These are phyloP conservation scores for Rhodotorula kratochvilovae DNA, from an alignment of 768 basidiomycete genomes.

Conservation along the genomic window DNA sequence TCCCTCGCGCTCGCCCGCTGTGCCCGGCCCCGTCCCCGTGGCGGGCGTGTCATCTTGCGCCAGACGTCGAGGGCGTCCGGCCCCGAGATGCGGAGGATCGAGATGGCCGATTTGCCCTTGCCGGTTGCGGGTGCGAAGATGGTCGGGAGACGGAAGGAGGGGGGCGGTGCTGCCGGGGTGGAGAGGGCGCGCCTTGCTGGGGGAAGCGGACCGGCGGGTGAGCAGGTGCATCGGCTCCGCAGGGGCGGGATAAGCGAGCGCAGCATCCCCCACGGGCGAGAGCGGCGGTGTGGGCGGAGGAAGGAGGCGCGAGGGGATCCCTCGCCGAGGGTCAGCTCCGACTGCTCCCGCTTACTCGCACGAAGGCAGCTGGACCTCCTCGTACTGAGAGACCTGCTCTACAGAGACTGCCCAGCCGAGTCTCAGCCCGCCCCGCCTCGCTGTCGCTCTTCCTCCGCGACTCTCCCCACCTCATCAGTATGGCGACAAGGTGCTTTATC, in stretches of 20 bases:
- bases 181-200: neutral
- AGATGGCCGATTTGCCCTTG: constrained; percentile 76
- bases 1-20: neutral
- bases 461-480: neutral
- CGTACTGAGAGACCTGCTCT: no score
- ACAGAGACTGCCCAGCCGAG: neutral
- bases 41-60: constrained; percentile 42
- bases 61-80: constrained; percentile 65
- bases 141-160: constrained; percentile 49
- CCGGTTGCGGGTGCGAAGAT: constrained; percentile 86
- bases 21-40: constrained; percentile 13
- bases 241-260: neutral
- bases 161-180: constrained; percentile 10
- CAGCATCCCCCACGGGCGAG: neutral
- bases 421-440: neutral
- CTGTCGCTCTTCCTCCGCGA: neutral
- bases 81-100: constrained; percentile 75
- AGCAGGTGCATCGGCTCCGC: neutral
- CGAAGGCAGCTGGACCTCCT: no score
- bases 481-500: constrained; percentile 39
- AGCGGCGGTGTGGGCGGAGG: neutral
- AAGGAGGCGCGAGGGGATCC: neutral
- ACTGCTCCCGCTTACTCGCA: no score
- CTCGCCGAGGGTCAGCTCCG: no score
- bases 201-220: no score